Conservation (phyloP, 73 alveolate species). For the Tetrahymena thermophila region DNA sequence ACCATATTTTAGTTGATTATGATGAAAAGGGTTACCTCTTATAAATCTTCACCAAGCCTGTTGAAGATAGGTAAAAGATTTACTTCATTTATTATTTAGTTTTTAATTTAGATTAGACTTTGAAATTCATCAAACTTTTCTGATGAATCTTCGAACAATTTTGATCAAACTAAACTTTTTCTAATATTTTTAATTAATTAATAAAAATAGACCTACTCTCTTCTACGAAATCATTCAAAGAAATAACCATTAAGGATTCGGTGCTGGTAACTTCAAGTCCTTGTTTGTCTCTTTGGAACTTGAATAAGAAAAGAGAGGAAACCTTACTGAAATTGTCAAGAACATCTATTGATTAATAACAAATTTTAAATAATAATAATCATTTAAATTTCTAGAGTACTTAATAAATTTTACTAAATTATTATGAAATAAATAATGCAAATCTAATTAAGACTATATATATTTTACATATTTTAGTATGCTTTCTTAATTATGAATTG, state of each 20-base stretch:
- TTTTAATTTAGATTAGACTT: background rate
- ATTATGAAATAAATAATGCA: background rate
- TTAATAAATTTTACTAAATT: background rate
- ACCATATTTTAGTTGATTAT: conserved; percentile 63
- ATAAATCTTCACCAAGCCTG: conserved; percentile 80
- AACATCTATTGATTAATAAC: background rate
- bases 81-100: background rate
- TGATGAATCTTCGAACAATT: background rate
- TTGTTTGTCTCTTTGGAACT: conserved; percentile 66
- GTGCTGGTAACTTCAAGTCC: conserved; percentile 80
- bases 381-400: background rate
- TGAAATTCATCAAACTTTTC: background rate
- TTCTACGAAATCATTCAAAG: conserved; percentile 78
- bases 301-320: conserved; percentile 72
- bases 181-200: background rate
- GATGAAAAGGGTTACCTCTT: conserved; percentile 72
- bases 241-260: conserved; percentile 74
- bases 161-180: background rate
- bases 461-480: background rate
- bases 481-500: background rate
- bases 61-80: conserved; percentile 46
- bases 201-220: conserved; percentile 64
- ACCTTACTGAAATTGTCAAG: conserved; percentile 36
- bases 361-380: background rate
- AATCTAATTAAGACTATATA: background rate